Evolutionary conservation across 176 grass and related monocot species (phyloP).

Genomic region (Alopecurus myosuroides): DNA sequence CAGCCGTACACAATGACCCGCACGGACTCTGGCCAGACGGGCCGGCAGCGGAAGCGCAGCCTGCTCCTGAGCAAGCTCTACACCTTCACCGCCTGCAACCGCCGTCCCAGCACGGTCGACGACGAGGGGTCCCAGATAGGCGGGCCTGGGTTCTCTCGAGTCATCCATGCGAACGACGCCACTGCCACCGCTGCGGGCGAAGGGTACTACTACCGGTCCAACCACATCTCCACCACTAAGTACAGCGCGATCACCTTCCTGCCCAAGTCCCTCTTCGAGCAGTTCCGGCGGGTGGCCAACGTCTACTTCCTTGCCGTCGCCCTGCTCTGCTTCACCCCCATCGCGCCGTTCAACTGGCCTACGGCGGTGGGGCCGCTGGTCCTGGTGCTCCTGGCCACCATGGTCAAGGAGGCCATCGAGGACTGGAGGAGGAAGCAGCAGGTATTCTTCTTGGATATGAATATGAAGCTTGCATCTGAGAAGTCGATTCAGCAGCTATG

Average conservation of each 20-base stretch:
- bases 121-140: conserved; percentile 52
- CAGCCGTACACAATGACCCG: neutral
- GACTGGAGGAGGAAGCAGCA: conserved; percentile 67
- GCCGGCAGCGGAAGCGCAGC: neutral
- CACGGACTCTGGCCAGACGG: neutral
- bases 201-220: conserved; percentile 15
- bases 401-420: conserved; percentile 83
- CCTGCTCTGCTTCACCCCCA: conserved; percentile 32
- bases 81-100: conserved; percentile 49
- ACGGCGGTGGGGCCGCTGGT: conserved; percentile 50
- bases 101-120: conserved; percentile 29
- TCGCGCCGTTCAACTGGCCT: conserved; percentile 40
- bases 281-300: conserved; percentile 85
- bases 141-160: conserved; percentile 63
- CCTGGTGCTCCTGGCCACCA: conserved; percentile 60
- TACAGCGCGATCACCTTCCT: conserved; percentile 67
- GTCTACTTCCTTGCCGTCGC: conserved; percentile 64
- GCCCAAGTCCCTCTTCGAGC: conserved; percentile 88
- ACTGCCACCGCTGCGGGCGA: neutral
- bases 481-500: neutral
- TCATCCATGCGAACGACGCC: conserved; percentile 37
- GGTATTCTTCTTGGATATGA: conserved; percentile 9
- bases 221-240: conserved; percentile 81
- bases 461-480: neutral
- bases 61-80: conserved; percentile 69